These are phyloP conservation scores for Eragrostis tef DNA, from an alignment of 202 grass and related monocot species.

Conservation along the genomic window DNA sequence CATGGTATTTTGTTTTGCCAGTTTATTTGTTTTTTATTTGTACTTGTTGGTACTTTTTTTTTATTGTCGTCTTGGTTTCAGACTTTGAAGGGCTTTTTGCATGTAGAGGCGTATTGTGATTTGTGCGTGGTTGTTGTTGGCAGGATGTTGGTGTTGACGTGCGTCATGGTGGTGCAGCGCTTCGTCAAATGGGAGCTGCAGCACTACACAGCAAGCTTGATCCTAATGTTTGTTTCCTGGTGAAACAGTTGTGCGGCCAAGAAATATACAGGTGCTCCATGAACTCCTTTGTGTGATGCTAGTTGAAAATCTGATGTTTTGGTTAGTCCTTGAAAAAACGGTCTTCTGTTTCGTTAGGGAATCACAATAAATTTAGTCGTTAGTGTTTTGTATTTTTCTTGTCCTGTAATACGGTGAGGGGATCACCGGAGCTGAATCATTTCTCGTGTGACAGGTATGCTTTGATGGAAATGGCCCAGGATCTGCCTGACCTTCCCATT, in stretches of 20 bases:
- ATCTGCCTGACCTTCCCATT: constrained; percentile 66
- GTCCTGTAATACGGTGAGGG: not conserved
- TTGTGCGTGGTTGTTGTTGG: not conserved
- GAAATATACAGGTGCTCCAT: constrained; percentile 73
- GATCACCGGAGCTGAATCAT: not conserved
- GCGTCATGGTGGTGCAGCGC: constrained; percentile 53
- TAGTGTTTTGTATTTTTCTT: not conserved
- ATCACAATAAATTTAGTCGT: not conserved
- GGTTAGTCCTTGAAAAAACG: not conserved
- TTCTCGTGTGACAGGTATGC: constrained; percentile 60
- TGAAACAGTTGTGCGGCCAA: constrained; percentile 86
- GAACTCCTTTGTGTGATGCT: not conserved
- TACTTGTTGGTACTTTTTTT: constrained; percentile 42
- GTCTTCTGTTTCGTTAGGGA: not conserved
- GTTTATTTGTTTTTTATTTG: not conserved
- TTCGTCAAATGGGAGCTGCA: constrained; percentile 59
- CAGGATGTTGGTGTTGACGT: constrained; percentile 76
- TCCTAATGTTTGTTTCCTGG: constrained; percentile 56
- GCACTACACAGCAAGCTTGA: constrained; percentile 76
- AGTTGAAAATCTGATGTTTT: not conserved
- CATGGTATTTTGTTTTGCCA: constrained; percentile 52
- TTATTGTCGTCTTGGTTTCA: not conserved
- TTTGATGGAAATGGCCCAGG: constrained; percentile 77
- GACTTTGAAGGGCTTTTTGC: not conserved
- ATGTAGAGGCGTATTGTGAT: not conserved